A percentile compares a stretch with the other conserved stretches of the same genome.
Evolutionary conservation across 371 early-diverging fungal species (phyloP).

Genomic region (Circinella minor): DNA sequence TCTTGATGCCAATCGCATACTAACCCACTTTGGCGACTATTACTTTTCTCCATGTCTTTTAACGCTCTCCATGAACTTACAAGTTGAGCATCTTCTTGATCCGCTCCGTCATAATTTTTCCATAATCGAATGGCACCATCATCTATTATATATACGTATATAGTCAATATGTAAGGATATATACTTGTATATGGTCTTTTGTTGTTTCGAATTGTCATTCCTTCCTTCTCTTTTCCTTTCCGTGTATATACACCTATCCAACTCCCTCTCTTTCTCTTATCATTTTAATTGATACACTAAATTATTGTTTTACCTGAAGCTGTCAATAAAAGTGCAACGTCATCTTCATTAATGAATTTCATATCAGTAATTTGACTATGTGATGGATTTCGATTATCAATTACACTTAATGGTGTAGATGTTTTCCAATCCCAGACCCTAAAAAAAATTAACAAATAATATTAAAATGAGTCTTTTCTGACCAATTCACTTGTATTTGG

Average conservation of each 20-base stretch:
- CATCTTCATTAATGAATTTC: slow-evolving; percentile 91
- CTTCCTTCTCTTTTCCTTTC: too few relatives aligned
- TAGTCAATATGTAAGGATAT: background rate
- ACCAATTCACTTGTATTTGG: background rate
- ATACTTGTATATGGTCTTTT: background rate
- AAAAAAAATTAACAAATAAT: background rate
- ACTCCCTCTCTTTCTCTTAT: too few relatives aligned
- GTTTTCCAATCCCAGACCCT: slow-evolving; percentile 85
- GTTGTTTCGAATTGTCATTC: too few relatives aligned
- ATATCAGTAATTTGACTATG: slow-evolving; percentile 77
- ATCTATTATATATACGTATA: slow-evolving; percentile 37
- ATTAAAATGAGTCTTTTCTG: background rate
- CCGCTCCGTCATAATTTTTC: slow-evolving; percentile 69
- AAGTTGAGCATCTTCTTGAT: slow-evolving; percentile 63
- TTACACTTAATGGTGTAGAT: slow-evolving; percentile 62
- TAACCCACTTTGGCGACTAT: slow-evolving; percentile 61
- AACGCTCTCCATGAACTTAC: slow-evolving; percentile 81
- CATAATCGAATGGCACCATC: slow-evolving; percentile 84
- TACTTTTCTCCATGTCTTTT: slow-evolving; percentile 69
- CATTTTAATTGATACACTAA: background rate
- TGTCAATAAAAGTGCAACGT: slow-evolving; percentile 78
- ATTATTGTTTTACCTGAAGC: slow-evolving; percentile 65
- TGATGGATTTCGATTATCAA: slow-evolving; percentile 70
- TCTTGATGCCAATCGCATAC: slow-evolving; percentile 84
- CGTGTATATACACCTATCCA: too few relatives aligned